Evolutionary conservation across 164 flowering plant genomes (phyloP).

Genomic region (Vitis amurensis): DNA sequence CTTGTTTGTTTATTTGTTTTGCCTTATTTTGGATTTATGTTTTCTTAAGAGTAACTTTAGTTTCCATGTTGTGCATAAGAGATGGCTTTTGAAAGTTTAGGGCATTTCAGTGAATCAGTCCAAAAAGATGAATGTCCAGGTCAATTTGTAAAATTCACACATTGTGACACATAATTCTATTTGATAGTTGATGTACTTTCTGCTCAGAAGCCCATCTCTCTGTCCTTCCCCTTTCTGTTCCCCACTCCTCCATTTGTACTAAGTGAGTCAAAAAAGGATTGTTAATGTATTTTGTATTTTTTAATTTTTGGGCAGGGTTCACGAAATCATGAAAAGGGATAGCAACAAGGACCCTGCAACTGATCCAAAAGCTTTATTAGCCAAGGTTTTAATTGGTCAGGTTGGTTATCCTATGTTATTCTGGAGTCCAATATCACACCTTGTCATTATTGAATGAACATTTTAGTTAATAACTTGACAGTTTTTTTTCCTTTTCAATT

Average conservation of each 20-base stretch:
- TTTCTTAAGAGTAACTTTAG: neutral
- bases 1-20: neutral
- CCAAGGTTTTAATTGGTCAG: conserved; percentile 72
- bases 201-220: too few species aligned
- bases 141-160: too few species aligned
- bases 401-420: conserved; percentile 26
- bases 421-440: neutral
- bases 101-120: too few species aligned
- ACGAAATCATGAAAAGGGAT: conserved; percentile 65
- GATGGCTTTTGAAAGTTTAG: too few species aligned
- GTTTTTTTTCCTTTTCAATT: neutral
- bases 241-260: too few species aligned
- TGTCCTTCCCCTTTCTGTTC: too few species aligned
- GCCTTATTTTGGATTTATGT: neutral
- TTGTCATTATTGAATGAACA: neutral
- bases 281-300: neutral
- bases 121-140: too few species aligned
- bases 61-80: neutral
- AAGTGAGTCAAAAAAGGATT: too few species aligned
- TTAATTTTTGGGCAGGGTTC: conserved; percentile 54
- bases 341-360: conserved; percentile 64
- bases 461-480: neutral
- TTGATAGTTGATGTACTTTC: too few species aligned
- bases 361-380: conserved; percentile 64
- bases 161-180: too few species aligned